phyloP scores from a whole-genome alignment of 2,329 filamentous ascomycete species.

The Juglanconis sp. region DNA sequence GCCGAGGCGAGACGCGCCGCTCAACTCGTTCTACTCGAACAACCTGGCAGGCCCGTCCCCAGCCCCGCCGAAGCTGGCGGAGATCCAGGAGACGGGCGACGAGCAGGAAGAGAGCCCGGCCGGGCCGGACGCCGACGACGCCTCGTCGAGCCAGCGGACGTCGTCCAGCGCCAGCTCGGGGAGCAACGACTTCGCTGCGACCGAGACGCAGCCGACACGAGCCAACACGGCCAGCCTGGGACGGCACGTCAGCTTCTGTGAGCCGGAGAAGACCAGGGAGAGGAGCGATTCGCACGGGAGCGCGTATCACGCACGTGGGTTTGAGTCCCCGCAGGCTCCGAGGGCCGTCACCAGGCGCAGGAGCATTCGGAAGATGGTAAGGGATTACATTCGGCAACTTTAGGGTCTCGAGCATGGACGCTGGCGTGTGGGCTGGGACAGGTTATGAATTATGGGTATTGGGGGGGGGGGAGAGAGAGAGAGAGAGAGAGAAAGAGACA shows the following conservation, averaged over 20 bases:
- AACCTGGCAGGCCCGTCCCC: not conserved
- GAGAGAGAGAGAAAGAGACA: too few species aligned
- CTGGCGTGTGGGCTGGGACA: too few species aligned
- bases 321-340: constrained; percentile 8
- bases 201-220: not conserved
- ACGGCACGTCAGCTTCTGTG: constrained; percentile 12
- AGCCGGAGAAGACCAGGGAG: not conserved
- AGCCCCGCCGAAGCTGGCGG: constrained; percentile 1
- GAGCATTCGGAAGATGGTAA: constrained; percentile 12
- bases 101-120: not conserved
- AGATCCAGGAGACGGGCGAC: constrained; percentile 8
- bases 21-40: constrained; percentile 17
- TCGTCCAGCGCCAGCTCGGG: not conserved
- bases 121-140: not conserved
- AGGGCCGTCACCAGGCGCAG: constrained; percentile 10
- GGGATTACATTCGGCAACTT: constrained; percentile 9
- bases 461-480: too few species aligned
- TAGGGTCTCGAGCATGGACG: not conserved
- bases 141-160: not conserved
- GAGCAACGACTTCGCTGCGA: constrained; percentile 1
- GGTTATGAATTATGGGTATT: too few species aligned
- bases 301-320: not conserved
- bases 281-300: constrained; percentile 8
- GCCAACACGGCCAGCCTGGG: not conserved
- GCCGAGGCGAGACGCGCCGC: not conserved